Conservation (phyloP, 2,329 filamentous ascomycete species). For the Ceratocystis diversiconidia region DNA sequence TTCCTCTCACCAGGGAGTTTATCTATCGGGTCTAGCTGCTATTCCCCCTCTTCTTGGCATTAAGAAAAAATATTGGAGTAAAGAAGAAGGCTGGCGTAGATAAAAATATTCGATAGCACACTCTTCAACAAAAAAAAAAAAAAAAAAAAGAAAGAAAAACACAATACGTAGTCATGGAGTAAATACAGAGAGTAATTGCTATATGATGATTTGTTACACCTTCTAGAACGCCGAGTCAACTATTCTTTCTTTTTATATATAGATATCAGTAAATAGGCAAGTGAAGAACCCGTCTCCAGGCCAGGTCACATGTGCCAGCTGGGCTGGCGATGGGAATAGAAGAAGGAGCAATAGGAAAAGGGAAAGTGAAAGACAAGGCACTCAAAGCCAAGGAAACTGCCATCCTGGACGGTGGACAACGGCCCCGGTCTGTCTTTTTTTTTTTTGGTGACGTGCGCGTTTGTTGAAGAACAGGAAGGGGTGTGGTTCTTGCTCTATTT, state of each 20-base stretch:
- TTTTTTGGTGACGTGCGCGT: constrained; percentile 5
- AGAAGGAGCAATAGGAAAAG: neutral
- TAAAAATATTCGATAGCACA: neutral
- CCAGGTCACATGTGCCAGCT: neutral
- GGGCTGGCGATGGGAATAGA: neutral
- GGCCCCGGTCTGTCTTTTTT: neutral
- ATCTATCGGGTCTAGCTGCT: constrained; percentile 1
- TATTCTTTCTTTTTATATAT: neutral
- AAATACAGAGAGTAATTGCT: too few species aligned
- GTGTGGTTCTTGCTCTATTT: neutral
- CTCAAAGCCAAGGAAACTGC: neutral
- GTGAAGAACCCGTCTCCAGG: neutral
- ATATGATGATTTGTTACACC: too few species aligned
- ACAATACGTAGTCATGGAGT: neutral
- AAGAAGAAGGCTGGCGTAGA: neutral
- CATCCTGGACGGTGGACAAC: neutral
- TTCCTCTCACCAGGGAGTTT: neutral
- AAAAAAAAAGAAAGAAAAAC: neutral
- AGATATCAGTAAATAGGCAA: neutral
- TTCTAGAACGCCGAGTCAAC: neutral
- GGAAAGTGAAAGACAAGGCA: neutral
- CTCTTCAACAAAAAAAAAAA: neutral
- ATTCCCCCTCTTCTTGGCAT: neutral
- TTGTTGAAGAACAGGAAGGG: neutral
- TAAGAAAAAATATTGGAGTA: neutral